Percentiles rank a stretch among this genome's conserved stretches.
Evolutionary conservation across 371 early-diverging fungal species (phyloP).

Genomic region (Enterocytospora artemiae): DNA sequence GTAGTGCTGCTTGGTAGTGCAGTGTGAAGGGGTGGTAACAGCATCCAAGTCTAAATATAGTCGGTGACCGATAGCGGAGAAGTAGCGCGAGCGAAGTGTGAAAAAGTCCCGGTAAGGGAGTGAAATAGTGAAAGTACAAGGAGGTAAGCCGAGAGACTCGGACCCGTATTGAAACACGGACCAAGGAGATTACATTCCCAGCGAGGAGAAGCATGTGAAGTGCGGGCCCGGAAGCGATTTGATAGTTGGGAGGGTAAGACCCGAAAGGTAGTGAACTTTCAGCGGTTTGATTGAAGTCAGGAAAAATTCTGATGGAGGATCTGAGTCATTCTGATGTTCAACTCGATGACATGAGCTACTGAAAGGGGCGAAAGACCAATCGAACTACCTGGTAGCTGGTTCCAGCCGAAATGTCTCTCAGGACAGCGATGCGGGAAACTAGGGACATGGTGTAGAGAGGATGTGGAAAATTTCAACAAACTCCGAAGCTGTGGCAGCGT

Average conservation of each 20-base stretch:
- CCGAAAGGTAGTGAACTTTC: constrained; percentile 38
- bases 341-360: constrained; percentile 29
- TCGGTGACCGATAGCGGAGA: constrained; percentile 67
- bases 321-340: constrained; percentile 35
- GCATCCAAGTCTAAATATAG: constrained; percentile 66
- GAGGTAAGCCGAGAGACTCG: constrained; percentile 1
- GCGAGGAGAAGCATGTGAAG: constrained; percentile 15
- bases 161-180: constrained; percentile 40
- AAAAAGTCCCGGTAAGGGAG: constrained; percentile 62
- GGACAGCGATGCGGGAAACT: constrained; percentile 26
- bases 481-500: constrained; percentile 8
- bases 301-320: constrained; percentile 32
- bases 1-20: constrained; percentile 38
- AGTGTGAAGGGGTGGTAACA: constrained; percentile 60
- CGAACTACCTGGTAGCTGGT: constrained; percentile 46
- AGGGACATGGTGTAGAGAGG: constrained; percentile 11
- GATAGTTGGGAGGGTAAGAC: constrained; percentile 20
- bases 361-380: constrained; percentile 44
- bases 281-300: constrained; percentile 25
- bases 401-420: constrained; percentile 42
- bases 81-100: constrained; percentile 67
- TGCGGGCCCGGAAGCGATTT: neutral
- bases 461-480: constrained; percentile 9
- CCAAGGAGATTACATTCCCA: constrained; percentile 25
- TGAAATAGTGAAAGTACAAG: constrained; percentile 51